Base-by-base conservation (phyloP, 805 yeast genomes). In the Ogataea thermomethanolica region DNA sequence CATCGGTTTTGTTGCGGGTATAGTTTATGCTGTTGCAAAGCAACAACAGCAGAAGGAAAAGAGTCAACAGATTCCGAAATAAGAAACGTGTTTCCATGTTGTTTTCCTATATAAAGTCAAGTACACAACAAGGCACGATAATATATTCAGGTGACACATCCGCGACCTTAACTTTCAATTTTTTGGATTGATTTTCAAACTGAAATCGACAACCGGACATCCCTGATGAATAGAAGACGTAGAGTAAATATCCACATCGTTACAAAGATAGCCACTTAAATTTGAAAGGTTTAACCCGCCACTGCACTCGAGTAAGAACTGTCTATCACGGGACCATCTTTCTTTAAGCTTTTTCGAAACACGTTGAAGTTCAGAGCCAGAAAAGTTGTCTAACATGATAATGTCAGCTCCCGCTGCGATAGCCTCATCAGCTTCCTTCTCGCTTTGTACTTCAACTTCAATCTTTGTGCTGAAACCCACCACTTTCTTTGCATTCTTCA, bases 171-270 rank as follows among this genome's bases (percentile, higher is more conserved):
- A 25, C 22, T 12, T 7, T 25, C 6, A 23, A 12, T 12, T 28
- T n/a, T 36, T 35, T 33, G 49, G 50, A 39, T 56, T 41, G 41
- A 88, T 80, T 61, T 90, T 90, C 59, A 90, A 71, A 22, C 95
- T 84, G 61, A 82, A 90, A 59, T 90, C 98, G 45, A 90, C 73
- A 23, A 84, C 75, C 0, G 81, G 78, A 8, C 81, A 73, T n/a
- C 97, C 97, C 65, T 90, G 98, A 59, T 90, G 98, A 44, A 91
- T 81, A 12, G 89, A 78, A 13, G 95, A 82, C 1, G 98, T 91
- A 26, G 95, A 83, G 69, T 89, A 91, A 49, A 90, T 81, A 53
- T 90, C 98, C 44, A 90, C 80, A 43, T 84, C 87, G 44, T 84
- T 74, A 51, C 89, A 79, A 53, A 90, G 69, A 55, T 74, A 91